Conservation (phyloP, 106 monocot species). For the Posidonia australis region DNA sequence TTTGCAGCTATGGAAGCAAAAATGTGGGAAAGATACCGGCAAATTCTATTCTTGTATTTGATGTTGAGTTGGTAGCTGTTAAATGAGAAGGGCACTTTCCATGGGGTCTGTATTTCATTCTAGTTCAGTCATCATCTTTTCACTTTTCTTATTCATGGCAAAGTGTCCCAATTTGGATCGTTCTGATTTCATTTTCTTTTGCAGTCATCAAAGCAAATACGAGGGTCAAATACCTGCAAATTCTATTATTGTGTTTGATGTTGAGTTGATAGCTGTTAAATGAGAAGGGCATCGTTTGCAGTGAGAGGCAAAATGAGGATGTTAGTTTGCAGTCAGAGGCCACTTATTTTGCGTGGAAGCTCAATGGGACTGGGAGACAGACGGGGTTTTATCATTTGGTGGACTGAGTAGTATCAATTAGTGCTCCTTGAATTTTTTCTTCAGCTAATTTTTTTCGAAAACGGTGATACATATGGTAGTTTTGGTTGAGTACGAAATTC, state of each 20-base stretch:
- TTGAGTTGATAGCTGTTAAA: conserved; percentile 57
- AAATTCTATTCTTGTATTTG: conserved; percentile 75
- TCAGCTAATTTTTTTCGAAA: too few species aligned
- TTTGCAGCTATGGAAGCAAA: conserved; percentile 54
- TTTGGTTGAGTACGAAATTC: too few species aligned
- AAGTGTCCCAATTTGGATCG: not conserved
- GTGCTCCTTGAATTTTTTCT: too few species aligned
- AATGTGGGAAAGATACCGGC: conserved; percentile 42
- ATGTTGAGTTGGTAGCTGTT: conserved; percentile 66
- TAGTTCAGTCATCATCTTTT: not conserved
- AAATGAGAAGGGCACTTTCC: conserved; percentile 1
- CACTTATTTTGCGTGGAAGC: too few species aligned
- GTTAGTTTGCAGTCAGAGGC: too few species aligned
- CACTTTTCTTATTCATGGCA: not conserved
- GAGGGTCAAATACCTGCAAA: conserved; percentile 55
- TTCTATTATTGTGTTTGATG: conserved; percentile 73
- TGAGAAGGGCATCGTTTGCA: not conserved
- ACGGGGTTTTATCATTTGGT: too few species aligned
- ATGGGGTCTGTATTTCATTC: too few species aligned
- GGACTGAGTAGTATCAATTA: too few species aligned
- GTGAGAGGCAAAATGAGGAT: not conserved
- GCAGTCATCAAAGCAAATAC: conserved; percentile 48
- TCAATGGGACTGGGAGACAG: too few species aligned
- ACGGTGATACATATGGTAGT: too few species aligned
- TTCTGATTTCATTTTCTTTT: not conserved